phyloP scores from a whole-genome alignment of 2,329 filamentous ascomycete genomes.

The Aspergillus fumigatiaffinis region DNA sequence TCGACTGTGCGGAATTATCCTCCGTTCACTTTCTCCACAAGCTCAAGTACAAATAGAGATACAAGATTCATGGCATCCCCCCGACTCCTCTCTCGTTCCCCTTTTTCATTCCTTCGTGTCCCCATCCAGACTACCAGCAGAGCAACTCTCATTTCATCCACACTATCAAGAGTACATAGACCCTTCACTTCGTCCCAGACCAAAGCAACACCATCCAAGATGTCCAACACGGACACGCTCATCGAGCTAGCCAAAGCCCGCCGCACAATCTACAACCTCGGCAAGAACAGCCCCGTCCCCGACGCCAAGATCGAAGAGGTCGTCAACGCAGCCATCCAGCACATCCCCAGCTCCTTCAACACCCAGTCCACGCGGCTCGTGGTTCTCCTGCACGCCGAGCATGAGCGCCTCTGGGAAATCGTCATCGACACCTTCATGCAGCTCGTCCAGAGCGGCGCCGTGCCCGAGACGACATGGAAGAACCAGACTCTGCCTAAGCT shows the following conservation, averaged over 20 bases:
- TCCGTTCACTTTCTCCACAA: not conserved
- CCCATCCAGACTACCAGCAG: not conserved
- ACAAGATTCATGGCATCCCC: not conserved
- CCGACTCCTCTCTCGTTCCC: not conserved
- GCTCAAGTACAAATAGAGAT: not conserved
- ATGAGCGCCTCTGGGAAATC: constrained; percentile 84
- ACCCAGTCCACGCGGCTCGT: constrained; percentile 76
- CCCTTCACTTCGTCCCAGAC: constrained; percentile 13
- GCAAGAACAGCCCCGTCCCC: constrained; percentile 30
- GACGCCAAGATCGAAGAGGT: constrained; percentile 36
- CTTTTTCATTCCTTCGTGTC: not conserved
- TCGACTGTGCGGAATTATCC: not conserved
- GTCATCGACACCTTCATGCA: constrained; percentile 61
- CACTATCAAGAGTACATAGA: not conserved
- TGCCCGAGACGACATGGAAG: constrained; percentile 54
- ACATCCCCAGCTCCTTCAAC: constrained; percentile 83
- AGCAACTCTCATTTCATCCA: constrained; percentile 29
- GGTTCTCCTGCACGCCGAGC: constrained; percentile 74
- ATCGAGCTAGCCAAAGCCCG: constrained; percentile 31
- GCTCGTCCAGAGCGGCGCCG: constrained; percentile 57
- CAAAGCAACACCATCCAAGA: constrained; percentile 3
- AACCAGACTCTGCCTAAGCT: constrained; percentile 44
- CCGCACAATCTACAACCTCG: constrained; percentile 36
- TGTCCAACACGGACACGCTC: constrained; percentile 18
- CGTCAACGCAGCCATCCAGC: constrained; percentile 52